Evolutionary conservation across 768 basidiomycete genomes (phyloP).

Genomic region (Pleurotus salmoneostramineus): DNA sequence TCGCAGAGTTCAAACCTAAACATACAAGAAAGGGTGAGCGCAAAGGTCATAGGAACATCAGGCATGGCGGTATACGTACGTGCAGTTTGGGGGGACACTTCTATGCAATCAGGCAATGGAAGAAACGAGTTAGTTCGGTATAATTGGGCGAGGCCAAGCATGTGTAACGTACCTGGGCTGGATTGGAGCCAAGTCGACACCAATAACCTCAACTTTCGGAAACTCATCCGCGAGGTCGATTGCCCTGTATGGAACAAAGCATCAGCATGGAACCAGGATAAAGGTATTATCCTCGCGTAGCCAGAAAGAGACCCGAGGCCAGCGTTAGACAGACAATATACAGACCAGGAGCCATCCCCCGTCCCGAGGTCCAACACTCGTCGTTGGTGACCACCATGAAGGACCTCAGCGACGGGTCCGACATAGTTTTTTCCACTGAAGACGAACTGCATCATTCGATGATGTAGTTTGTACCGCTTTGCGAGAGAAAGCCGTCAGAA

Average conservation of each 20-base stretch:
- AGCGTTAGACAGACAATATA: background rate
- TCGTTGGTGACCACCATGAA: constrained; percentile 46
- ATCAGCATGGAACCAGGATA: background rate
- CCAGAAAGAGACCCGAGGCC: too few relatives aligned
- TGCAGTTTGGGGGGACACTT: constrained; percentile 67
- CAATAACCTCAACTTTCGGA: constrained; percentile 60
- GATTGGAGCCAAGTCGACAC: constrained; percentile 69
- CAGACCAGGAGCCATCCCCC: constrained; percentile 60
- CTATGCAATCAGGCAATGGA: constrained; percentile 24
- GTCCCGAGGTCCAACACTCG: constrained; percentile 69
- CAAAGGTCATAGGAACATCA: constrained; percentile 1
- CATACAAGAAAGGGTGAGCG: background rate
- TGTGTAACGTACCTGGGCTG: constrained; percentile 53
- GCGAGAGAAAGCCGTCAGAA: background rate
- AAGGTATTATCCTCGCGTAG: too few relatives aligned
- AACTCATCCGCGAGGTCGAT: constrained; percentile 75
- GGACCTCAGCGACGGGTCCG: constrained; percentile 56
- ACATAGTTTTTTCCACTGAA: constrained; percentile 61
- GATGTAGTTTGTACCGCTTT: constrained; percentile 61
- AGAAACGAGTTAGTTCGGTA: background rate
- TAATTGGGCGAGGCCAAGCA: background rate
- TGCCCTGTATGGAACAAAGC: constrained; percentile 39
- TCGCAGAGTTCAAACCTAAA: constrained; percentile 70
- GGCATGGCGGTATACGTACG: constrained; percentile 38
- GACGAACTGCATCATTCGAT: constrained; percentile 65